Evolutionary conservation across 1,284 basidiomycete species (phyloP).

Genomic region (Fomes fomentarius): DNA sequence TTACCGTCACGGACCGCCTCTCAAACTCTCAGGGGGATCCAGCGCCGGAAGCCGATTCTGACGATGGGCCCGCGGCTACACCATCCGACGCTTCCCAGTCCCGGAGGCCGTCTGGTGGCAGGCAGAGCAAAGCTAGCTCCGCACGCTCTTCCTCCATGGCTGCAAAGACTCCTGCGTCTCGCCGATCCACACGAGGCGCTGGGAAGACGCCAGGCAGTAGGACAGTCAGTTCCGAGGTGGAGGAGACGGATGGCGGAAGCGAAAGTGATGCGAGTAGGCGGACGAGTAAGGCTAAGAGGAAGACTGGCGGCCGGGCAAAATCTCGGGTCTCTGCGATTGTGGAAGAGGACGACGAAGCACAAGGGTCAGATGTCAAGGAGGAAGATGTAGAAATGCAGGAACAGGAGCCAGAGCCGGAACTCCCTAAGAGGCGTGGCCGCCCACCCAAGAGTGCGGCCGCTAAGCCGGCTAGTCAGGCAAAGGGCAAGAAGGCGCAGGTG

Average conservation of each 20-base stretch:
- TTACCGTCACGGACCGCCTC: slow-evolving; percentile 26
- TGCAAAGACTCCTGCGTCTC: slow-evolving; percentile 30
- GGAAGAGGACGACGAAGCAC: slow-evolving; percentile 33
- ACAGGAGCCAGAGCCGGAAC: slow-evolving; percentile 9
- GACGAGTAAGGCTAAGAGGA: slow-evolving; percentile 30
- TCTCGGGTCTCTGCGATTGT: slow-evolving; percentile 34
- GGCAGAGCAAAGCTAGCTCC: slow-evolving; percentile 26
- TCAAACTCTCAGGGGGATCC: slow-evolving; percentile 7
- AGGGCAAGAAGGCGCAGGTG: slow-evolving; percentile 14
- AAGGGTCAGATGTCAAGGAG: not conserved
- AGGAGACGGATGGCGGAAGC: slow-evolving; percentile 29
- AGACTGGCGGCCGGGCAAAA: slow-evolving; percentile 31
- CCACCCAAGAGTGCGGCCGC: slow-evolving; percentile 22
- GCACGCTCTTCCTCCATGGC: slow-evolving; percentile 19
- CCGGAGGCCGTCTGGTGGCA: slow-evolving; percentile 9
- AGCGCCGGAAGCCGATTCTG: slow-evolving; percentile 16
- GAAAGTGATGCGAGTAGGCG: slow-evolving; percentile 31
- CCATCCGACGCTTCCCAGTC: slow-evolving; percentile 12
- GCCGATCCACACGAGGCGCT: slow-evolving; percentile 37
- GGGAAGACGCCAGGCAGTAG: slow-evolving; percentile 25
- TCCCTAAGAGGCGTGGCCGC: slow-evolving; percentile 28
- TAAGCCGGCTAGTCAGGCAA: slow-evolving; percentile 9
- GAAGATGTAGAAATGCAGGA: slow-evolving; percentile 24
- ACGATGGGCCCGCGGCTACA: slow-evolving; percentile 26
- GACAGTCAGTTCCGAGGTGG: slow-evolving; percentile 28